Conservation (phyloP, 192 early-diverging fungal genomes). For the Diversispora eburnea region DNA sequence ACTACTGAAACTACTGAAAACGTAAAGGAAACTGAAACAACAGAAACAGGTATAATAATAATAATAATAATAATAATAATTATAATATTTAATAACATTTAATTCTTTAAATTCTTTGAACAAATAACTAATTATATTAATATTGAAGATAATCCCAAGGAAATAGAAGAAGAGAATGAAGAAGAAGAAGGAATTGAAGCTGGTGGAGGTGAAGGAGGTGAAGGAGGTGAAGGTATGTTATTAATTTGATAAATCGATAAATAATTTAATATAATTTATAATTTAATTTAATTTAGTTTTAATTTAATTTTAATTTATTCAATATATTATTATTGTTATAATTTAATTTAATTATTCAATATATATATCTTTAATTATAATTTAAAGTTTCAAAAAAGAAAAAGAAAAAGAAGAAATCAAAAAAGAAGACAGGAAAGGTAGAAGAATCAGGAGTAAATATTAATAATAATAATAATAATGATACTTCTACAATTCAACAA, state of each 20-base stretch:
- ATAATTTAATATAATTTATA: not conserved
- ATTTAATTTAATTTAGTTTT: not conserved
- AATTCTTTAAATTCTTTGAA: not conserved
- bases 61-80: too few species aligned
- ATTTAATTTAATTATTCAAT: not conserved
- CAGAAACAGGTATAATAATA: too few species aligned
- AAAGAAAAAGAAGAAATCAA: constrained; percentile 12
- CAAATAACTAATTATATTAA: not conserved
- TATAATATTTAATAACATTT: too few species aligned
- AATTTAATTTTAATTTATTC: not conserved
- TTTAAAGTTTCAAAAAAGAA: not conserved
- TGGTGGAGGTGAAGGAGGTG: not conserved
- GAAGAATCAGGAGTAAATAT: not conserved
- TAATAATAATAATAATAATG: too few species aligned
- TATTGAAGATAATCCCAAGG: too few species aligned
- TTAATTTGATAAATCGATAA: not conserved
- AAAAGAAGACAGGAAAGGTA: constrained; percentile 3
- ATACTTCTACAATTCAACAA: constrained; percentile 37
- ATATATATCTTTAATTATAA: constrained; percentile 17
- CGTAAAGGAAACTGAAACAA: too few species aligned
- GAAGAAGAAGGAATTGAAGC: constrained; percentile 12
- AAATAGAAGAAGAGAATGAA: constrained; percentile 7
- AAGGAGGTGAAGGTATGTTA: not conserved
- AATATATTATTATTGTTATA: not conserved
- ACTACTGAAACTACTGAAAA: not conserved